A percentile compares a stretch with the other conserved stretches of the same genome.
phyloP scores from a whole-genome alignment of 2,329 filamentous ascomycete species.

The Aureobasidium sp. region DNA sequence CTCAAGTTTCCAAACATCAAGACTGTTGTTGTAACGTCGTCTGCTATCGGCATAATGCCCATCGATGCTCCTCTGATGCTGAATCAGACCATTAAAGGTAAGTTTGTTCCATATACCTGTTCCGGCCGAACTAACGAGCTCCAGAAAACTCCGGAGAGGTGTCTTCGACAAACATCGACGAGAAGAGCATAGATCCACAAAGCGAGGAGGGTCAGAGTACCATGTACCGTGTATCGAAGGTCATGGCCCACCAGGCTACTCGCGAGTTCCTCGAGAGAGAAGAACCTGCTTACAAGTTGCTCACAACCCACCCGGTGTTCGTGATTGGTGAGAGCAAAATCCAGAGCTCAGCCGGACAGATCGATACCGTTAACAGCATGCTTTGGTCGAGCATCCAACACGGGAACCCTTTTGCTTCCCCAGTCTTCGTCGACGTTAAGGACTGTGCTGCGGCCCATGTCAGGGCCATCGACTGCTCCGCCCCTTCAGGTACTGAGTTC shows the following conservation, averaged over 20 bases:
- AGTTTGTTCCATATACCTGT: neutral
- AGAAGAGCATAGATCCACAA: neutral
- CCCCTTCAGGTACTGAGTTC: constrained; percentile 25
- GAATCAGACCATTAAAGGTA: neutral
- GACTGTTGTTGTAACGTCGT: constrained; percentile 32
- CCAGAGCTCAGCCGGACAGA: constrained; percentile 25
- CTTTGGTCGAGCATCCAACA: constrained; percentile 21
- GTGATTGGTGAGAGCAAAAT: constrained; percentile 31
- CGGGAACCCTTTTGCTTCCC: constrained; percentile 24
- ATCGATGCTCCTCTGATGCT: constrained; percentile 14
- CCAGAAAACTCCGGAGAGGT: constrained; percentile 22
- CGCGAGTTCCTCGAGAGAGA: constrained; percentile 27
- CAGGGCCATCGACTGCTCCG: constrained; percentile 24
- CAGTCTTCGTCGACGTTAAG: constrained; percentile 29
- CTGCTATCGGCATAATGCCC: constrained; percentile 27
- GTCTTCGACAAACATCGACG: constrained; percentile 21
- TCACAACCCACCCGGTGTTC: constrained; percentile 32
- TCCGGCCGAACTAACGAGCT: neutral
- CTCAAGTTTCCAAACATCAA: constrained; percentile 30
- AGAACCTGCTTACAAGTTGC: constrained; percentile 29
- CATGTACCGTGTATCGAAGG: constrained; percentile 27
- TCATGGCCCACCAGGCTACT: constrained; percentile 34
- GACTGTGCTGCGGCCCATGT: constrained; percentile 34
- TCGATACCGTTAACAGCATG: constrained; percentile 29
- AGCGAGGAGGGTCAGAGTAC: constrained; percentile 28